These are phyloP conservation scores for Cladochytrium tenue DNA, from an alignment of 371 early-diverging fungal species.

Conservation along the genomic window DNA sequence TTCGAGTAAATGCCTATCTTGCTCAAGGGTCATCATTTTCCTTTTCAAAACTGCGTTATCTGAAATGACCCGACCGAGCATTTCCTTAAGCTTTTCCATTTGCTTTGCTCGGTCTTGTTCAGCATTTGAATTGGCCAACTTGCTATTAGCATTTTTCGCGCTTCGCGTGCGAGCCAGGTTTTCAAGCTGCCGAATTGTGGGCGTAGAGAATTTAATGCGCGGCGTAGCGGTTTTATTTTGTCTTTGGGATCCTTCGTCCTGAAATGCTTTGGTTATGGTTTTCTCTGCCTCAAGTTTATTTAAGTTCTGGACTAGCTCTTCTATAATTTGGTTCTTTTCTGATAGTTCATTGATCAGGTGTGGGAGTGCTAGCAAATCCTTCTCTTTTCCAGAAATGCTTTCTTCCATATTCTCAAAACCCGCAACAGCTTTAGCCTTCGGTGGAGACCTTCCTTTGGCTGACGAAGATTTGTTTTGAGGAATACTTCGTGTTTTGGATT, in stretches of 20 bases:
- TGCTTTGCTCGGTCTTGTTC: not conserved
- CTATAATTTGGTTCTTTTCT: constrained; percentile 43
- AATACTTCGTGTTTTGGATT: constrained; percentile 21
- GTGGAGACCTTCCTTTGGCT: constrained; percentile 20
- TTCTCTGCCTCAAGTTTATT: not conserved
- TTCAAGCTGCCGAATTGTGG: not conserved
- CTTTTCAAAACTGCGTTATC: not conserved
- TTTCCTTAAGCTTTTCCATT: not conserved
- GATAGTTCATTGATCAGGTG: constrained; percentile 36
- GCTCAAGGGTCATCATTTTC: constrained; percentile 1
- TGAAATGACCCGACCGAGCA: not conserved
- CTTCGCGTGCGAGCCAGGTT: not conserved
- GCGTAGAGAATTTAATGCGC: not conserved
- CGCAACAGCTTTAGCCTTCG: constrained; percentile 14
- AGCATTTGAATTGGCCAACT: not conserved
- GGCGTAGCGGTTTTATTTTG: not conserved
- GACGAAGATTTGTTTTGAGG: constrained; percentile 8
- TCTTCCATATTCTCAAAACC: constrained; percentile 16
- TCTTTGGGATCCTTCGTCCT: not conserved
- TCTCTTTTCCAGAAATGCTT: constrained; percentile 31
- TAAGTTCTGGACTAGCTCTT: constrained; percentile 39
- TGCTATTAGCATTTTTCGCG: not conserved
- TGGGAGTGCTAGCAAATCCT: constrained; percentile 42
- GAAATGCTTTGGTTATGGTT: not conserved
- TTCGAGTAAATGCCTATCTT: too few relatives aligned